A percentile compares a stretch with the other conserved stretches of the same genome.
Conservation (phyloP, 192 early-diverging fungal species). For the Coemansia sp. region DNA sequence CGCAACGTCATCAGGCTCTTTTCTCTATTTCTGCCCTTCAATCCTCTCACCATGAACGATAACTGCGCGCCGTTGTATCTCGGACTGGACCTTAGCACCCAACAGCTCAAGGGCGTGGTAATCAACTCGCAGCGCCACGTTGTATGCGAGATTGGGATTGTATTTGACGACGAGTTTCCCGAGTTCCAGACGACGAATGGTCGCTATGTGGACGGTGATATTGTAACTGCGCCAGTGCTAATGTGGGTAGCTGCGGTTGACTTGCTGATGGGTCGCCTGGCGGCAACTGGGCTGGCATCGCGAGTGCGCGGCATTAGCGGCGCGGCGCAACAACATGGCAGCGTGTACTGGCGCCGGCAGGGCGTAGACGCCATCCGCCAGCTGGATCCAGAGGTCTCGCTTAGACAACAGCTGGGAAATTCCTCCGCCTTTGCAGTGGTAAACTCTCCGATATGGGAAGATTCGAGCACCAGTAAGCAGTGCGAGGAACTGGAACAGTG, state of each 20-base stretch:
- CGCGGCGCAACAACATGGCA: conserved; percentile 83
- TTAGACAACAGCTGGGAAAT: conserved; percentile 54
- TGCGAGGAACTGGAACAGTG: conserved; percentile 59
- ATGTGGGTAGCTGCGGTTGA: conserved; percentile 81
- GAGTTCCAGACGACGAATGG: conserved; percentile 53
- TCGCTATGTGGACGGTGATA: conserved; percentile 47
- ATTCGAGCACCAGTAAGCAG: conserved; percentile 64
- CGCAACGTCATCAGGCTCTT: too few relatives aligned
- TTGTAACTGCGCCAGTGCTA: conserved; percentile 62
- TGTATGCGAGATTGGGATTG: conserved; percentile 53
- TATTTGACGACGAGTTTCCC: conserved; percentile 63
- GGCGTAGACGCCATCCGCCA: conserved; percentile 43
- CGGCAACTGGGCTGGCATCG: conserved; percentile 25
- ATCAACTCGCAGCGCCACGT: conserved; percentile 35
- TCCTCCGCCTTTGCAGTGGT: conserved; percentile 49
- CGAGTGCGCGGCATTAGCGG: conserved; percentile 59
- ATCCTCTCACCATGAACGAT: too few relatives aligned
- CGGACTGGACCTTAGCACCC: conserved; percentile 73
- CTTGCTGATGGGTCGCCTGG: conserved; percentile 54
- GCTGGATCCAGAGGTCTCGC: conserved; percentile 34
- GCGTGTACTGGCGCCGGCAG: conserved; percentile 66
- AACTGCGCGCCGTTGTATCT: conserved; percentile 49
- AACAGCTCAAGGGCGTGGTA: conserved; percentile 67
- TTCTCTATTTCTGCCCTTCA: too few relatives aligned
- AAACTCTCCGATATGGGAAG: conserved; percentile 80